Evolutionary conservation across 2,329 filamentous ascomycete genomes (phyloP).

Genomic region (Hymenoscyphus salicellus): DNA sequence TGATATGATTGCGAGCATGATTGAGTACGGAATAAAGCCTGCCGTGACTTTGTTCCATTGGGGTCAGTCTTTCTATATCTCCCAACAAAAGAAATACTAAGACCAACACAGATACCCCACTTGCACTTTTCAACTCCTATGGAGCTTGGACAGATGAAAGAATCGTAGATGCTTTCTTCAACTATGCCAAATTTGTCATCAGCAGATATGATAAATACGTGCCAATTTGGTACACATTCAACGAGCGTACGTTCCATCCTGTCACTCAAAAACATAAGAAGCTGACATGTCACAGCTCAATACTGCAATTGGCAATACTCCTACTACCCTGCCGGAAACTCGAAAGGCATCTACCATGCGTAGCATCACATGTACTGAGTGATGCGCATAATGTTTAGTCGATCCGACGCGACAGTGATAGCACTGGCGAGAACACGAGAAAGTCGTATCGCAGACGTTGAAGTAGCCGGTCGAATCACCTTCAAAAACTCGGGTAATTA

Average conservation of each 20-base stretch:
- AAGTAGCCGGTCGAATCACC: constrained; percentile 48
- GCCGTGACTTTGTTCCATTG: constrained; percentile 48
- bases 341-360: constrained; percentile 41
- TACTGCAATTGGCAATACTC: constrained; percentile 50
- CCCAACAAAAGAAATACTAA: constrained; percentile 3
- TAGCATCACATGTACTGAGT: constrained; percentile 47
- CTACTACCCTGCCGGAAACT: constrained; percentile 42
- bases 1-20: constrained; percentile 49
- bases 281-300: constrained; percentile 31
- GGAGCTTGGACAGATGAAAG: constrained; percentile 46
- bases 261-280: background rate
- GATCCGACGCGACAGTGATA: too few species aligned
- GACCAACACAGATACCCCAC: constrained; percentile 24
- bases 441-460: constrained; percentile 53
- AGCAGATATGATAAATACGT: constrained; percentile 51
- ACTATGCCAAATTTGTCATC: constrained; percentile 53
- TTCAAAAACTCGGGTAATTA: constrained; percentile 46
- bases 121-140: constrained; percentile 42
- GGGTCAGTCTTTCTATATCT: constrained; percentile 13
- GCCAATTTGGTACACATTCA: constrained; percentile 53
- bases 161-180: constrained; percentile 50
- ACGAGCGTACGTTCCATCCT: constrained; percentile 44
- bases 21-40: constrained; percentile 50
- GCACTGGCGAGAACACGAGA: too few species aligned
- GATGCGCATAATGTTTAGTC: too few species aligned